Evolutionary conservation across 805 yeast genomes (phyloP).

Genomic region (Candida piceae): DNA sequence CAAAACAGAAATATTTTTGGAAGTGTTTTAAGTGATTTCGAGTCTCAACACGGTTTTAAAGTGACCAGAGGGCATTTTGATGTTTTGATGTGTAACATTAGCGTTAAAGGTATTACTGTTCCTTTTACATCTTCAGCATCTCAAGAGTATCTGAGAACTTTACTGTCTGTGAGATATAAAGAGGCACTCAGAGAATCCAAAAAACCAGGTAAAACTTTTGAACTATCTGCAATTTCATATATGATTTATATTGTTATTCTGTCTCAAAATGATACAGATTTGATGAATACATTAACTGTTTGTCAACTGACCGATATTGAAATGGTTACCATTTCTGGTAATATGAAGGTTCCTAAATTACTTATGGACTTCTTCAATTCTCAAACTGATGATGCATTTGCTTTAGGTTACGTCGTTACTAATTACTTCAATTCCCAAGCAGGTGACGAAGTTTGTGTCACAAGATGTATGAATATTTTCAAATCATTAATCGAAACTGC

Average conservation of each 20-base stretch:
- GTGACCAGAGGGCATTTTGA: constrained; percentile 46
- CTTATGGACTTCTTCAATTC: constrained; percentile 6
- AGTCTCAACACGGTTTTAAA: constrained; percentile 33
- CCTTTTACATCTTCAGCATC: constrained; percentile 53
- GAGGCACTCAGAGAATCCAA: constrained; percentile 22
- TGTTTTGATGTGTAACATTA: constrained; percentile 40
- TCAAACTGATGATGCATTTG: constrained; percentile 9
- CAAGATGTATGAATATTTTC: constrained; percentile 22
- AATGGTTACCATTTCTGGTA: constrained; percentile 27
- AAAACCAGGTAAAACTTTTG: constrained; percentile 7
- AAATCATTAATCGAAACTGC: constrained; percentile 6
- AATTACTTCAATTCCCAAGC: constrained; percentile 18
- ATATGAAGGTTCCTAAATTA: constrained; percentile 35
- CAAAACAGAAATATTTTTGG: constrained; percentile 36
- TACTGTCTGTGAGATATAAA: constrained; percentile 39
- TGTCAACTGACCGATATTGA: constrained; percentile 32
- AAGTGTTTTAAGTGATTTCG: constrained; percentile 37
- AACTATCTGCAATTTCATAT: constrained; percentile 28
- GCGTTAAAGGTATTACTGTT: constrained; percentile 53
- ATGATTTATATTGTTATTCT: constrained; percentile 29
- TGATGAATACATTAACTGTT: constrained; percentile 27
- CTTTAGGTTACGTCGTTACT: constrained; percentile 11
- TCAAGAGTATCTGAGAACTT: constrained; percentile 36
- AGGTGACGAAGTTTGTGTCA: constrained; percentile 19
- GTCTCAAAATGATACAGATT: constrained; percentile 32